These are phyloP conservation scores for Microcyclosporella mali DNA, from an alignment of 2,329 filamentous ascomycete genomes.

Conservation along the genomic window DNA sequence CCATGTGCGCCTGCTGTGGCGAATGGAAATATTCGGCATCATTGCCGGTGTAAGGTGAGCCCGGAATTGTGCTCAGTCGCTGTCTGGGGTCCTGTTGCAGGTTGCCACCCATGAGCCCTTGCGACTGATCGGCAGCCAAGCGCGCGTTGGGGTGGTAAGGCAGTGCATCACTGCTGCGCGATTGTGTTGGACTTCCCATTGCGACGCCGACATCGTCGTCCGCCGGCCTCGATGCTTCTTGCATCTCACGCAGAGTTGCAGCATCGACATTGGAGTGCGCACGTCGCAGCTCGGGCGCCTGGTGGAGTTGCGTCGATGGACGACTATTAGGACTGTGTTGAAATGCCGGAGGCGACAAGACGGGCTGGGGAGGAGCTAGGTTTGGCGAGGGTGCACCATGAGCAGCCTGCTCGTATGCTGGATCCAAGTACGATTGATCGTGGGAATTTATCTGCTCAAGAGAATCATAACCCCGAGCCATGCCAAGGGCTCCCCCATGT, in stretches of 20 bases:
- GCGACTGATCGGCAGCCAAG: slow-evolving; percentile 31
- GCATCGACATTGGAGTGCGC: slow-evolving; percentile 79
- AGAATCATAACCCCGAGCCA: slow-evolving; percentile 29
- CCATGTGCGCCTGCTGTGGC: slow-evolving; percentile 8
- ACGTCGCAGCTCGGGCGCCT: slow-evolving; percentile 69
- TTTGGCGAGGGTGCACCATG: slow-evolving; percentile 28
- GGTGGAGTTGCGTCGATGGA: slow-evolving; percentile 63
- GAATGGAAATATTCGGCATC: slow-evolving; percentile 28
- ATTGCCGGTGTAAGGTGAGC: slow-evolving; percentile 38
- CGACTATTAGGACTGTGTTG: slow-evolving; percentile 65
- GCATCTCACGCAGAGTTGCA: slow-evolving; percentile 73
- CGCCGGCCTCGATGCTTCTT: slow-evolving; percentile 51
- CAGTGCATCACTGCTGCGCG: slow-evolving; percentile 7
- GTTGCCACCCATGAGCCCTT: slow-evolving; percentile 16
- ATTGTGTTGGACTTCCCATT: neutral
- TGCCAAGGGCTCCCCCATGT: slow-evolving; percentile 29
- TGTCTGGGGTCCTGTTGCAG: slow-evolving; percentile 18
- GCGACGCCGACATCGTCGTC: slow-evolving; percentile 8
- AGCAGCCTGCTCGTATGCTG: slow-evolving; percentile 43
- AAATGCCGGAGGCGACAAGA: slow-evolving; percentile 72
- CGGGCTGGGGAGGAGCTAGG: slow-evolving; percentile 59
- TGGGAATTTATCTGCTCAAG: slow-evolving; percentile 54
- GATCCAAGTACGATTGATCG: slow-evolving; percentile 39
- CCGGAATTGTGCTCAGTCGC: slow-evolving; percentile 42
- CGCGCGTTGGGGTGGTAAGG: slow-evolving; percentile 26